phyloP scores from a whole-genome alignment of 2,329 filamentous ascomycete species.

The Colletotrichum zoysiae region DNA sequence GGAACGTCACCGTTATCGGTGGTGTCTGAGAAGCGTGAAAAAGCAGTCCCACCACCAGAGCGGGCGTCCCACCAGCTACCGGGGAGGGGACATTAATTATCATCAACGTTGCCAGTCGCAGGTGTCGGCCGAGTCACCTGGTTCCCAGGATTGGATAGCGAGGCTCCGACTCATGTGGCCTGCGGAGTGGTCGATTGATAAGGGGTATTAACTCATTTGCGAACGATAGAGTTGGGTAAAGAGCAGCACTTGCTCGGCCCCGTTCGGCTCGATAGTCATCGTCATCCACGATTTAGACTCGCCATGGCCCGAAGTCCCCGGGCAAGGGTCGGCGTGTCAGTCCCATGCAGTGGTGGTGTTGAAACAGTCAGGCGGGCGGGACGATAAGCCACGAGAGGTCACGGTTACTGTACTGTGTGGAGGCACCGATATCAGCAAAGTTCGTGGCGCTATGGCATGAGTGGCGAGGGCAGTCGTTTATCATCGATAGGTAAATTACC shows the following conservation, averaged over 20 bases:
- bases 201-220: not conserved
- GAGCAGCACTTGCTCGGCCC: not conserved
- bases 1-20: conserved; percentile 43
- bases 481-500: not conserved
- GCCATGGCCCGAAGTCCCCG: conserved; percentile 7
- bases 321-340: conserved; percentile 36
- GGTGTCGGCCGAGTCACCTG: conserved; percentile 32
- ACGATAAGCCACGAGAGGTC: conserved; percentile 17
- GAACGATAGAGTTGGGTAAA: conserved; percentile 5
- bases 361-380: conserved; percentile 36
- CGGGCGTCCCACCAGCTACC: conserved; percentile 1
- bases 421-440: conserved; percentile 22
- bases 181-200: conserved; percentile 3
- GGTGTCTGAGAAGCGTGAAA: conserved; percentile 14
- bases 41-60: conserved; percentile 28
- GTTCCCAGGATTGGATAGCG: conserved; percentile 29
- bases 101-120: conserved; percentile 39
- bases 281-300: conserved; percentile 33
- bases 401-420: conserved; percentile 10
- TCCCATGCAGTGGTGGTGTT: conserved; percentile 20
- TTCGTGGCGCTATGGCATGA: conserved; percentile 30
- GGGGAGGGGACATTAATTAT: conserved; percentile 17
- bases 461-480: conserved; percentile 21
- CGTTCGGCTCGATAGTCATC: conserved; percentile 1
- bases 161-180: conserved; percentile 2